These are phyloP conservation scores for Cunninghamia lanceolata DNA, from an alignment of 75 land plant species.

Conservation along the genomic window DNA sequence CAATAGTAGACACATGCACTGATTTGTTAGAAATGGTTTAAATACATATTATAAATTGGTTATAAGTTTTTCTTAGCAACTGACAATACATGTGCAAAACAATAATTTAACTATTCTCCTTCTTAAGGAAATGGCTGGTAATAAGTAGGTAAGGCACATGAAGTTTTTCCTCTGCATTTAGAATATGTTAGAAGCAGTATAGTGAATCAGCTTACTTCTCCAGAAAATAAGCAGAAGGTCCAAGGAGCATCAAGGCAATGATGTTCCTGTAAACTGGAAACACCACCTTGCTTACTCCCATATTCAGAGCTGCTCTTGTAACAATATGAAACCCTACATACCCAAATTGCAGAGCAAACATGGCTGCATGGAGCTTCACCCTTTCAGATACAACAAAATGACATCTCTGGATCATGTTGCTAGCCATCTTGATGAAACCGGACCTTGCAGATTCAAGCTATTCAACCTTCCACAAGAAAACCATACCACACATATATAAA, in stretches of 20 bases:
- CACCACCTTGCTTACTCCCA: constrained; percentile 75
- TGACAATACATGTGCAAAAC: neutral
- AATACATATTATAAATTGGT: neutral
- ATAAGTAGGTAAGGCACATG: neutral
- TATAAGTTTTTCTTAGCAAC: neutral
- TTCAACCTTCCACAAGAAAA: neutral
- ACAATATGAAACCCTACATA: constrained; percentile 84
- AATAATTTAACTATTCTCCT: neutral
- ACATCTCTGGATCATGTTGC: constrained; percentile 1
- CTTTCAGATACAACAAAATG: constrained; percentile 28
- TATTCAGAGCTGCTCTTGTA: constrained; percentile 63
- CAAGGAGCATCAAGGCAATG: constrained; percentile 58
- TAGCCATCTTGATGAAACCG: neutral
- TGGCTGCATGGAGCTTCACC: constrained; percentile 49
- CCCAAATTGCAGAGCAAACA: constrained; percentile 57
- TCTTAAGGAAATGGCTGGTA: neutral
- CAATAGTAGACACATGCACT: neutral
- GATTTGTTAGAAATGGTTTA: neutral
- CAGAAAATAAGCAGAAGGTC: constrained; percentile 61
- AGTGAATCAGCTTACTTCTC: constrained; percentile 53
- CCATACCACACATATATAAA: too few relatives aligned
- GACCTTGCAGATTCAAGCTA: neutral
- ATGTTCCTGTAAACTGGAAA: constrained; percentile 79
- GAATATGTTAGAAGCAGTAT: neutral
- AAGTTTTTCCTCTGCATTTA: neutral